phyloP scores from a whole-genome alignment of 2,329 filamentous ascomycete genomes.

The Coniochaeta sp. region DNA sequence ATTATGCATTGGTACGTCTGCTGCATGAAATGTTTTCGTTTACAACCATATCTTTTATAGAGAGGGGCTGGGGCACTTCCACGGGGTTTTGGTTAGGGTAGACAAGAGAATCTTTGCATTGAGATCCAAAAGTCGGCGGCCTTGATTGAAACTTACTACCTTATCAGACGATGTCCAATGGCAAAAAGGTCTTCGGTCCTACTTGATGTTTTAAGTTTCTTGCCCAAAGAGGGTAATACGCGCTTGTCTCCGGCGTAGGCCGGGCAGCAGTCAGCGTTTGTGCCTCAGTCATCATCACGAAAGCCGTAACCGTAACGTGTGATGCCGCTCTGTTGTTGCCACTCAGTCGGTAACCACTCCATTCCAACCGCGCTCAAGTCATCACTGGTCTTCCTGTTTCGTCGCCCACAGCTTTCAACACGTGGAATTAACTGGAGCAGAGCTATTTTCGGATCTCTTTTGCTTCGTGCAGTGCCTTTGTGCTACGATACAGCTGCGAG shows the following conservation, averaged over 20 bases:
- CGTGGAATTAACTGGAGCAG: background rate
- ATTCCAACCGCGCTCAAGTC: no score
- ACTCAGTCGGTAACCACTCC: no score
- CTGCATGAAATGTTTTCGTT: background rate
- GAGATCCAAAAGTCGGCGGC: background rate
- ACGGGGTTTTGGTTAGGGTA: background rate
- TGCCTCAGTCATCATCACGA: no score
- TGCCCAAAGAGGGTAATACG: no score
- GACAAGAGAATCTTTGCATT: background rate
- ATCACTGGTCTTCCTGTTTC: no score
- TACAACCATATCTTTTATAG: background rate
- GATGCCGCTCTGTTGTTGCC: background rate
- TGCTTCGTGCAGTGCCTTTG: no score
- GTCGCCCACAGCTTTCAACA: background rate
- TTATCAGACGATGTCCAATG: no score
- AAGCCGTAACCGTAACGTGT: background rate
- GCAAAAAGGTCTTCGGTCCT: no score
- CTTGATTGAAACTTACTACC: no score
- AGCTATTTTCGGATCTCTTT: constrained; percentile 1
- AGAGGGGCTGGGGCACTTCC: background rate
- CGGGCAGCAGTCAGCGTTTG: no score
- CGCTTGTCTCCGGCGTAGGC: no score
- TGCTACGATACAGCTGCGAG: no score
- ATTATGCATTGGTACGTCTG: background rate
- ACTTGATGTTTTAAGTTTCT: background rate